Conservation (phyloP, 768 basidiomycete genomes). For the Lenzites betulinus region DNA sequence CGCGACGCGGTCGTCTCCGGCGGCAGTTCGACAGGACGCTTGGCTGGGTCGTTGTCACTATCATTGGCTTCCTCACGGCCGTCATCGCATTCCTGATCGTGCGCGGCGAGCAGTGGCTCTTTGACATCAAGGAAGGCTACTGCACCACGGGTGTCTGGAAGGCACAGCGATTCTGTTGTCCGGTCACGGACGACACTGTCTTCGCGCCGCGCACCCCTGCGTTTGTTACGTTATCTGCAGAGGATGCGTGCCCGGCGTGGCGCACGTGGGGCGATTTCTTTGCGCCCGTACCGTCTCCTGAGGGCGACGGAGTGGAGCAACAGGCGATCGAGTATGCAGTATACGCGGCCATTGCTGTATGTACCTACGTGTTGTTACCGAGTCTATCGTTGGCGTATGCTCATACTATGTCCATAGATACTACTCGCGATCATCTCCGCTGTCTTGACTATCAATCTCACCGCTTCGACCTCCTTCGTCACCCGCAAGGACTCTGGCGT, state of each 20-base stretch:
- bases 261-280: conserved; percentile 70
- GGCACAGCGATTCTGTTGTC: conserved; percentile 84
- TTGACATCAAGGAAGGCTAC: conserved; percentile 91
- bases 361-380: conserved; percentile 32
- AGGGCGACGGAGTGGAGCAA: conserved; percentile 39
- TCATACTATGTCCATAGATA: conserved; percentile 50
- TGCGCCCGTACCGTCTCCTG: conserved; percentile 31
- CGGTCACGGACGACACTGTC: conserved; percentile 29
- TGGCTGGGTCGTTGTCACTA: conserved; percentile 88
- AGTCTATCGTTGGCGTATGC: background rate
- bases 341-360: conserved; percentile 79
- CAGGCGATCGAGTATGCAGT: conserved; percentile 61
- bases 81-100: conserved; percentile 85
- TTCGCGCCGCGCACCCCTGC: conserved; percentile 1
- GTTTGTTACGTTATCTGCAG: conserved; percentile 22
- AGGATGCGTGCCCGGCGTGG: conserved; percentile 67
- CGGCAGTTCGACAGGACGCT: conserved; percentile 73
- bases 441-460: conserved; percentile 82
- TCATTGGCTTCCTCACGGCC: conserved; percentile 86
- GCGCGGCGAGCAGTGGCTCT: conserved; percentile 84
- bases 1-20: conserved; percentile 63
- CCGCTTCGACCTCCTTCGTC: conserved; percentile 84
- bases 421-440: conserved; percentile 70
- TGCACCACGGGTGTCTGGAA: conserved; percentile 71
- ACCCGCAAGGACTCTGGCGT: conserved; percentile 90